Evolutionary conservation across 2,329 filamentous ascomycete genomes (phyloP).

Genomic region (Coniella lustricola): DNA sequence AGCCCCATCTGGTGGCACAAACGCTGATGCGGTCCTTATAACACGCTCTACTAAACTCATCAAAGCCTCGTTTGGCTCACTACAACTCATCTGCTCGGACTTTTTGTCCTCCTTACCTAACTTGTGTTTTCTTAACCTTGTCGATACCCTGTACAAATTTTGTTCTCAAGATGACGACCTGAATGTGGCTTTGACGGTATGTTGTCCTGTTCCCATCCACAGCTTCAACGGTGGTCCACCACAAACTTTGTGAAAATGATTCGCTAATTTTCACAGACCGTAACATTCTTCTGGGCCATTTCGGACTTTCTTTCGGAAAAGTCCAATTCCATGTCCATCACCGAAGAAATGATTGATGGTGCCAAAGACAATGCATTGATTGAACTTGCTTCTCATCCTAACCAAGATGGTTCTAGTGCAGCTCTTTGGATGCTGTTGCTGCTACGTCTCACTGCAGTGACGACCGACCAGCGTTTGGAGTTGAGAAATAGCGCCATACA

Average conservation of each 20-base stretch:
- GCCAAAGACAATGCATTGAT: slow-evolving; percentile 50
- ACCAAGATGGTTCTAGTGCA: slow-evolving; percentile 56
- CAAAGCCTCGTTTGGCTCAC: slow-evolving; percentile 77
- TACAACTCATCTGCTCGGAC: slow-evolving; percentile 91
- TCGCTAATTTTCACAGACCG: slow-evolving; percentile 39
- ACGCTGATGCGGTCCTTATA: slow-evolving; percentile 31
- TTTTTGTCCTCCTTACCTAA: slow-evolving; percentile 70
- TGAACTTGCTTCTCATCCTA: slow-evolving; percentile 51
- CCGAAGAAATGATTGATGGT: slow-evolving; percentile 46
- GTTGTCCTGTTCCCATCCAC: slow-evolving; percentile 21
- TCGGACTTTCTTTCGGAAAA: slow-evolving; percentile 74
- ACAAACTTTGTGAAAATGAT: slow-evolving; percentile 30
- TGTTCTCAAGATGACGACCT: slow-evolving; percentile 85
- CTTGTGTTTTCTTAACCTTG: slow-evolving; percentile 66
- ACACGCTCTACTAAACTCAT: slow-evolving; percentile 68
- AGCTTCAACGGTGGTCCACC: slow-evolving; percentile 3
- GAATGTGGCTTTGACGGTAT: slow-evolving; percentile 86
- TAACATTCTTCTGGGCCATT: slow-evolving; percentile 93
- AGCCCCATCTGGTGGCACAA: slow-evolving; percentile 27
- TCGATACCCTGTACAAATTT: slow-evolving; percentile 85
- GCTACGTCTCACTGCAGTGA: slow-evolving; percentile 62
- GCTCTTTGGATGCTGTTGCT: slow-evolving; percentile 75
- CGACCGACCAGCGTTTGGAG: slow-evolving; percentile 65
- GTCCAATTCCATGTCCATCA: slow-evolving; percentile 51
- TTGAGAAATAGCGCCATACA: slow-evolving; percentile 83